phyloP scores from a whole-genome alignment of 768 basidiomycete genomes.

The Lyophyllum semitale region DNA sequence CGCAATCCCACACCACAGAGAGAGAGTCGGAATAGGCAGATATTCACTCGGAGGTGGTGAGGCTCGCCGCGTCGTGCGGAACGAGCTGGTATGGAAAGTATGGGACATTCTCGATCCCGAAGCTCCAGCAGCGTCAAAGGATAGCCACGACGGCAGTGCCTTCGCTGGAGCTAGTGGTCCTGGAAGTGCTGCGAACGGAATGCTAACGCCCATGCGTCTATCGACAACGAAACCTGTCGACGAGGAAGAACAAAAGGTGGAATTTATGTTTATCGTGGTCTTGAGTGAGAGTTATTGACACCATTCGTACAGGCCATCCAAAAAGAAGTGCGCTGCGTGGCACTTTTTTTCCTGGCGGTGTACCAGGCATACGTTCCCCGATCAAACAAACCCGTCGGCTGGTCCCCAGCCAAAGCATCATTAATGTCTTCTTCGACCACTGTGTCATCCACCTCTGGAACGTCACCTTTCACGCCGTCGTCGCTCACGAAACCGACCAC shows the following conservation, averaged over 20 bases:
- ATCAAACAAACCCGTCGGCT: not conserved
- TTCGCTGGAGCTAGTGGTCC: not conserved
- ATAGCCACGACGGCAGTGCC: not conserved
- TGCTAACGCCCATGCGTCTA: slow-evolving; percentile 2
- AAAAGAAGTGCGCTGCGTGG: slow-evolving; percentile 58
- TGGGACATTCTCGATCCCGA: slow-evolving; percentile 52
- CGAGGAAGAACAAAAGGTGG: slow-evolving; percentile 50
- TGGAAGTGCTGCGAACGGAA: slow-evolving; percentile 13
- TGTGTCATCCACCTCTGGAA: not conserved
- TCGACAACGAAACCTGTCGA: slow-evolving; percentile 27
- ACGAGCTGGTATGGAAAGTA: slow-evolving; percentile 58
- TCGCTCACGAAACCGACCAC: slow-evolving; percentile 11
- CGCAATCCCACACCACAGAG: not conserved
- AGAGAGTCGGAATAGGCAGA: slow-evolving; percentile 15
- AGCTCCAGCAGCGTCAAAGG: not conserved
- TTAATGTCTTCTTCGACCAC: slow-evolving; percentile 2
- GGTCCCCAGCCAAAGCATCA: slow-evolving; percentile 22
- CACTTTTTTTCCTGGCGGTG: slow-evolving; percentile 53
- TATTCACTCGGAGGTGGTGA: slow-evolving; percentile 51
- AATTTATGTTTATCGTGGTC: not conserved
- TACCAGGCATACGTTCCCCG: slow-evolving; percentile 48
- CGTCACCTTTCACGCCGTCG: not conserved
- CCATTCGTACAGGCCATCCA: slow-evolving; percentile 55
- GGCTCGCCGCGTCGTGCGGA: slow-evolving; percentile 42
- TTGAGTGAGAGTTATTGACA: not conserved